Evolutionary conservation across 495 filamentous ascomycete species (phyloP), one percentile per base, ranked within the genome.

Genomic region (Oleoguttula mirabilis): DNA sequence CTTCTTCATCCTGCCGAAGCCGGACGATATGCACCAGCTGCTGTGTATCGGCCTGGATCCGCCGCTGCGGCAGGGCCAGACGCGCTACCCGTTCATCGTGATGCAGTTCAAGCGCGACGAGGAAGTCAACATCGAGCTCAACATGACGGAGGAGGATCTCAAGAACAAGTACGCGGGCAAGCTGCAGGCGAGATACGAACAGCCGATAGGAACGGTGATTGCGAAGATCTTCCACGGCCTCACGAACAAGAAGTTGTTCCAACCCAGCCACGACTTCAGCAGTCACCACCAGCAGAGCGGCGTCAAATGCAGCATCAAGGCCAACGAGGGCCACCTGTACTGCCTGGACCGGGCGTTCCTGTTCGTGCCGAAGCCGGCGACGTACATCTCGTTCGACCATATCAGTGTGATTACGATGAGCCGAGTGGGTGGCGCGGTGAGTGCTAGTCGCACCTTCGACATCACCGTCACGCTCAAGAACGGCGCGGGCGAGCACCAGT

Each of bases 31-130:
- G 17, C 92, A 99, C 57, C 84, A 76, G 36, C 80, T 99, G 63
- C 88, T 96, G 48, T 88, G 87, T 43, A 79, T 99, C 45, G 92
- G 92, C 39, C 71, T 99, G 32, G 92, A 99, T 55, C 92, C 92
- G 17, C 92, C 92, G 17, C 73, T 99, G 35, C 82, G 92, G 35
- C 92, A 99, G 63, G 92, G 92, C 50, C 92, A 99, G 63, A 99
- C 92, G 2, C 76, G 90, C 52, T 99, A 99, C 60, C 92, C 92
- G 6, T 99, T 99, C 71, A 67, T 96, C 45, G 90, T 99, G 25
- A 99, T 99, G 92, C 92, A 99, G 61, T 81, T 94, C 64, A 99
- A 99, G 69, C 70, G 83, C 43, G 92, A 99, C 47, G 92, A 99
- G 57, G 92, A 99, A 62, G 86, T 95, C 16, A 87, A 83, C 36